Base-by-base conservation (phyloP, 164 flowering plant genomes). In the Chimonanthus salicifolius region DNA sequence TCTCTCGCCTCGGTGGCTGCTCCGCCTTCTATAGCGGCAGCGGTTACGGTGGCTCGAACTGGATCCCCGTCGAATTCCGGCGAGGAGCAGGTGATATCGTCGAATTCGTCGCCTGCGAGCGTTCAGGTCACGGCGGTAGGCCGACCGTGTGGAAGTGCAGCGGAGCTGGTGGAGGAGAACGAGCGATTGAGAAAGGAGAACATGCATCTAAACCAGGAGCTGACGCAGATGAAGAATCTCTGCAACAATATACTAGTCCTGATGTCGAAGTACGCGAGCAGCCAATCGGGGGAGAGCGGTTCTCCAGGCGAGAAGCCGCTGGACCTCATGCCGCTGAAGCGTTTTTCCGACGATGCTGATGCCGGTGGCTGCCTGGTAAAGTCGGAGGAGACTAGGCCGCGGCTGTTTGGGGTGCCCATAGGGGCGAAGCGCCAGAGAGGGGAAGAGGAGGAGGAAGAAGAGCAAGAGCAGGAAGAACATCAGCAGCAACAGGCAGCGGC, bases 131-230 rank as follows among this genome's bases (percentile, higher is more conserved):
- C 69, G 60, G 47, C 72, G 47, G 11, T 47, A 7, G 68, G 75
- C 62, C 58, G 78, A 0, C 69, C 63, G 11, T 71, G 60, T 2
- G 79, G 70, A 3, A 78, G 74, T 20, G 80, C 78, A 4, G 80
- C 83, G 4, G 91, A 91, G 77, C 79, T 94, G 7, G 21, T 88
- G 1, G 94, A 89, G 58, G 97, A 94, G 76, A 94, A 94, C 84
- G 92, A 92, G 73, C 75, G 89, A 60, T 70, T 94, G 72, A 84
- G 87, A 76, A 88, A 72, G 69, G 91, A 92, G 83, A 94, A 94
- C 77, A 46, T 72, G 62, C 81, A 84, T 70, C 87, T 94, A 16
- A 80, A 68, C 74, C 84, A 77, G 9, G 92, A 94, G 74, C 68
- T 94, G 62, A 64, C 77, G 62, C 88, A 87, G 51, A 84, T 91